Base-by-base conservation (phyloP, 306 rosid species). In the Cercis canadensis region DNA sequence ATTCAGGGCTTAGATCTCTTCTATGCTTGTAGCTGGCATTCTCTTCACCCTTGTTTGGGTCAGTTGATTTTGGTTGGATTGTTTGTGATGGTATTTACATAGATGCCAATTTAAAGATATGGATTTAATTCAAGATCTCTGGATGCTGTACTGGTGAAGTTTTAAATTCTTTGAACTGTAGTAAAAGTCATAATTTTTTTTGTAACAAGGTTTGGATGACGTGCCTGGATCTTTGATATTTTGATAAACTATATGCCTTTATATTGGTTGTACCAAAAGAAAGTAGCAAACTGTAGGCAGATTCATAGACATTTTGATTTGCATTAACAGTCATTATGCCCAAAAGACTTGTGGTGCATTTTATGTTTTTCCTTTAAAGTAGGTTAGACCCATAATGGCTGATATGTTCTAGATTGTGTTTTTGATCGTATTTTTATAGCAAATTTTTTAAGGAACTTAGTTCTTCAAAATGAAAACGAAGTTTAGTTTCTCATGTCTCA, bases 381-480 rank as follows among this genome's bases (percentile, higher is more conserved):
- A 46, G 56, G 13, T 33, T 64, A 10, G 21, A 47, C 44, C 6
- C 43, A 32, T 29, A 8, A n/a, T 45, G n/a, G 69, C 43, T 31
- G 8, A 16, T 63, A 7, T n/a, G 0, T 63, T 18, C 9, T 17
- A n/a, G 3, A 0, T 29, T 29, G 56, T 44, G 69, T 45, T 31
- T 21, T 24, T 37, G 10, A 8, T 24, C 3, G 29, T 24, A 24
- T 24, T 24, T 3, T 24, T 24, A 24, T 43, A 21, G 18, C 52
- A 21, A 21, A 19, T 41, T 6, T 0, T 24, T 43, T 11, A 19
- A 21, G 37, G 40, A 18, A 33, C 34, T 32, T 36, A 5, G 7
- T 31, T 57, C 8, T 66, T 50, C 13, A 5, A 33, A 46, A 65
- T 57, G 55, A 75, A 47, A 33, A 36, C 57, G 18, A 53, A 51